Conservation (phyloP, 768 basidiomycete genomes). For the Russula abietina region DNA sequence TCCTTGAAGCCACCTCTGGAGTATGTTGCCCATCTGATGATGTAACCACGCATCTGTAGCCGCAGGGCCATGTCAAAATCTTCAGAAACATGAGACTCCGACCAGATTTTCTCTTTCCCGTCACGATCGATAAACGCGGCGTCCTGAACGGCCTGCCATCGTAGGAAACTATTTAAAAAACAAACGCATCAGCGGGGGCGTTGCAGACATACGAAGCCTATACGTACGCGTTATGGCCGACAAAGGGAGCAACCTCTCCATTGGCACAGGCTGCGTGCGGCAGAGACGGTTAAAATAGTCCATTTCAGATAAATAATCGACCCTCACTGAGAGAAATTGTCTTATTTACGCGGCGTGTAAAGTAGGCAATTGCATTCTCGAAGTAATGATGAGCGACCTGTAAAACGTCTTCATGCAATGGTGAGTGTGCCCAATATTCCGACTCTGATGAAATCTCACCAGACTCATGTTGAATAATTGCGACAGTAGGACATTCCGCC, state of each 20-base stretch:
- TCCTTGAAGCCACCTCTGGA: conserved; percentile 82
- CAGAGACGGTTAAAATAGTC: background rate
- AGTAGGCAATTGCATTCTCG: conserved; percentile 44
- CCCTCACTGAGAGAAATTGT: conserved; percentile 35
- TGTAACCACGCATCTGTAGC: conserved; percentile 49
- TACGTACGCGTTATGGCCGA: conserved; percentile 40
- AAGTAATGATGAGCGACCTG: conserved; percentile 52
- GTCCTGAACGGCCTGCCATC: conserved; percentile 55
- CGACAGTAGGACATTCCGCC: conserved; percentile 43
- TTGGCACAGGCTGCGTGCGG: conserved; percentile 34
- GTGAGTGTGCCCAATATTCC: conserved; percentile 26
- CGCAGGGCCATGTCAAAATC: conserved; percentile 65
- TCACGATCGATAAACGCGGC: conserved; percentile 48
- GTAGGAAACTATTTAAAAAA: conserved; percentile 35
- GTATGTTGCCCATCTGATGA: conserved; percentile 75
- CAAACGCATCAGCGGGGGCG: background rate
- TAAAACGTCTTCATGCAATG: conserved; percentile 41
- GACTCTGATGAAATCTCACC: conserved; percentile 27
- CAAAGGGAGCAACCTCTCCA: conserved; percentile 41
- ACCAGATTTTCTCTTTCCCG: conserved; percentile 53
- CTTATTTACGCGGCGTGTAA: conserved; percentile 45
- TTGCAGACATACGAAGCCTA: background rate
- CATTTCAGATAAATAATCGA: background rate
- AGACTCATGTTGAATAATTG: conserved; percentile 48
- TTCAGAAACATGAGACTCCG: conserved; percentile 59